phyloP scores from a whole-genome alignment of 305 asterid species.

The Fraxinus floribunda region DNA sequence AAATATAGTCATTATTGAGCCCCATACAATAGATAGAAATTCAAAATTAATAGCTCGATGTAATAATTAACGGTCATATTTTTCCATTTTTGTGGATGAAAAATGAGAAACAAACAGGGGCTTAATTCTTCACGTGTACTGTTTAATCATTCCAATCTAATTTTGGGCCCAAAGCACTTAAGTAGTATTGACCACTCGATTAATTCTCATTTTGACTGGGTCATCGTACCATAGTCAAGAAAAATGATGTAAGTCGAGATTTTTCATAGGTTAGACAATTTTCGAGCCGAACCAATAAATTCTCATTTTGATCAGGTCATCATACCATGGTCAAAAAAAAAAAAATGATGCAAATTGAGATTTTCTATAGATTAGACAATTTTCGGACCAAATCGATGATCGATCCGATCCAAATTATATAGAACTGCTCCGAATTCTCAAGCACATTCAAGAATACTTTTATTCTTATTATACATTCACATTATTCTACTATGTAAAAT shows the following conservation, averaged over 20 bases:
- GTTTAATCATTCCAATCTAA: background rate
- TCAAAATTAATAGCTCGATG: too few relatives aligned
- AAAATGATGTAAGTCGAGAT: background rate
- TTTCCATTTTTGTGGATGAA: too few relatives aligned
- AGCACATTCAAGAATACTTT: background rate
- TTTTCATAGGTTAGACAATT: background rate
- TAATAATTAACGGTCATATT: too few relatives aligned
- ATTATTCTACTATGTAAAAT: background rate
- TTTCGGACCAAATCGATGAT: background rate
- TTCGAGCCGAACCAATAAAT: background rate
- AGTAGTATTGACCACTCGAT: background rate
- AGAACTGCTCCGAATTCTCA: background rate
- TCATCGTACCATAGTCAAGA: background rate
- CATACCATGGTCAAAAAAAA: background rate
- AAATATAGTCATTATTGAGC: too few relatives aligned
- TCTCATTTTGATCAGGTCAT: background rate
- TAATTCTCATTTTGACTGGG: background rate
- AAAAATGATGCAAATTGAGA: background rate
- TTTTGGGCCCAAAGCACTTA: constrained; percentile 1
- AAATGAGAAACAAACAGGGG: background rate
- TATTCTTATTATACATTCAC: background rate
- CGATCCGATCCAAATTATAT: background rate
- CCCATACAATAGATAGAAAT: too few relatives aligned
- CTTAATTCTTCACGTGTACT: constrained; percentile 22
- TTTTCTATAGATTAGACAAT: too few relatives aligned